Evolutionary conservation across 441 rosid genomes (phyloP), one percentile per base, ranked within the genome.

Genomic region (Capsella rubella): DNA sequence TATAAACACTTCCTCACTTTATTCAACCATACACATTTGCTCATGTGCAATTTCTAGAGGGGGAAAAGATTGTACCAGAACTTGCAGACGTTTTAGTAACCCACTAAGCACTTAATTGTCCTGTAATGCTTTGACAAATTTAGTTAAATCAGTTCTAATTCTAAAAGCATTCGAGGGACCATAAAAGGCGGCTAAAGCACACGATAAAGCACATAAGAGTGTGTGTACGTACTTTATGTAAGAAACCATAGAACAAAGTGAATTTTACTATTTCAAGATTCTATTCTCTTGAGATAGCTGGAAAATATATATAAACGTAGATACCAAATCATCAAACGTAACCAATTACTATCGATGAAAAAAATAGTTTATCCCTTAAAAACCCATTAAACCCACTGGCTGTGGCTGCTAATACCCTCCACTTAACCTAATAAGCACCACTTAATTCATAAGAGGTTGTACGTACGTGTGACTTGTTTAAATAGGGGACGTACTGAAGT

Each of bases 371-470:
- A 27, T 47, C 66, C 10, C 21, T 6, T 42, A 18, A 61, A 61
- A 63, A 9, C 14, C 67, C n/a, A 62, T 43, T 43, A 43, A 28
- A 27, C n/a, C 8, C 39, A 43, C 31, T 21, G 25, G 25, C 21
- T 6, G 8, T 63, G 47, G 11, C 69, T 46, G 11, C 69, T 46
- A 64, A 47, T 9, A 63, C n/a, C 11, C 29, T 64, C 69, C 69
- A 47, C 43, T 46, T 15, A 64, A 31, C 55, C 68, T 29, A 47
- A 29, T 47, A 3, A 62, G 34, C 13, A 31, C 69, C 13, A 64
- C 56, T 10, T 46, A 10, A 46, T 15, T 15, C 39, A 4, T 25
- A 13, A 18, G 3, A 25, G 21, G 10, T 8, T 28, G 14, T 51
- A 6, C 21, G 14, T 51, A 6, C 21, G 25, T 21, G 25, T 42